Evolutionary conservation across 2,329 filamentous ascomycete genomes (phyloP).

Genomic region (Aspergillus pseudoviridinutans): DNA sequence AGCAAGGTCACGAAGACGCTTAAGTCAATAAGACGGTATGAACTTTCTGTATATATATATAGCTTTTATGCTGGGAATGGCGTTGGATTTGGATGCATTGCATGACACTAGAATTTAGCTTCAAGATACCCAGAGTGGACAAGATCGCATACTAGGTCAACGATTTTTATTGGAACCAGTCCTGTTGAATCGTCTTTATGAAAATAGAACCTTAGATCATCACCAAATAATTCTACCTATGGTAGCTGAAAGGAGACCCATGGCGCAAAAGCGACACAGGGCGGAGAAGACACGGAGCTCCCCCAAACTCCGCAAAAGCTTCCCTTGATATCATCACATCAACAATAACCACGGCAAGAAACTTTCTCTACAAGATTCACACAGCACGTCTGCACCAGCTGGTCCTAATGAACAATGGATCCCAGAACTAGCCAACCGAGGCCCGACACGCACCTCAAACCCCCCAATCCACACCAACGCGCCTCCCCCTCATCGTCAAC

Average conservation of each 20-base stretch:
- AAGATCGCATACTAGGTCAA: neutral
- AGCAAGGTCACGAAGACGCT: constrained; percentile 7
- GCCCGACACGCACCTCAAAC: constrained; percentile 18
- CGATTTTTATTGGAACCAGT: neutral
- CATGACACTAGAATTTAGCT: neutral
- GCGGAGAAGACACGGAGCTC: neutral
- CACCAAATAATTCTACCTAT: neutral
- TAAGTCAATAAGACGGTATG: neutral
- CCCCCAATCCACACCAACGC: constrained; percentile 25
- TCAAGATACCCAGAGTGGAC: constrained; percentile 12
- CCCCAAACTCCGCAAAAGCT: neutral
- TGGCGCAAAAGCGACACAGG: neutral
- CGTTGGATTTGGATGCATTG: neutral
- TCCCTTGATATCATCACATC: constrained; percentile 28
- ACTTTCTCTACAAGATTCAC: neutral
- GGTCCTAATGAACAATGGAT: neutral
- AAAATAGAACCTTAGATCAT: neutral
- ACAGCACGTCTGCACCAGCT: neutral
- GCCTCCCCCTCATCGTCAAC: constrained; percentile 21
- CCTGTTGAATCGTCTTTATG: neutral
- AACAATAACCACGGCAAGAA: constrained; percentile 35
- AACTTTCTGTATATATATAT: neutral
- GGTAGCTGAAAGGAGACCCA: neutral
- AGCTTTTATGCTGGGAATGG: neutral
- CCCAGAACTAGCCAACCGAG: neutral